Evolutionary conservation across 495 filamentous ascomycete genomes (phyloP).

Genomic region (Geoglossum glabrum): DNA sequence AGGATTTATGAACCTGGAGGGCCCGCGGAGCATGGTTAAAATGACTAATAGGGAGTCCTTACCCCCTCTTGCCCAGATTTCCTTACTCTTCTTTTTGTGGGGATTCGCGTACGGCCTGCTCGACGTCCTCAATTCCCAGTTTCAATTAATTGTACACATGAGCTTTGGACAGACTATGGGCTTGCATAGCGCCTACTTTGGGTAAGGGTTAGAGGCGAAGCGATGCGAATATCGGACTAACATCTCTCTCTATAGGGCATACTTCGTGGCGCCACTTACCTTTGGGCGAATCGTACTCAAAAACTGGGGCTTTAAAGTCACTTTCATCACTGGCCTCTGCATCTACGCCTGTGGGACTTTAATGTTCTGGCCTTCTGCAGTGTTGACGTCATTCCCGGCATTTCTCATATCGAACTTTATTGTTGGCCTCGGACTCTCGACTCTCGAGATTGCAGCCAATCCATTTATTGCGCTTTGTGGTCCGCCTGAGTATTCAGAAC

Average conservation of each 20-base stretch:
- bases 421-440: constrained; percentile 40
- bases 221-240: not conserved
- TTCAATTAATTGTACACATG: constrained; percentile 28
- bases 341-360: constrained; percentile 44
- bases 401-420: constrained; percentile 49
- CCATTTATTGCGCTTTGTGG: constrained; percentile 50
- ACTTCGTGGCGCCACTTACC: constrained; percentile 34
- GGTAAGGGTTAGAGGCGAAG: constrained; percentile 10
- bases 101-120: constrained; percentile 73
- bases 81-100: constrained; percentile 70
- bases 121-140: constrained; percentile 47
- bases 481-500: constrained; percentile 42
- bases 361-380: constrained; percentile 56
- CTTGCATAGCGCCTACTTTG: constrained; percentile 34
- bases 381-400: constrained; percentile 42
- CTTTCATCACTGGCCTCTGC: constrained; percentile 41
- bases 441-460: constrained; percentile 45
- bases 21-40: constrained; percentile 4
- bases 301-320: constrained; percentile 45
- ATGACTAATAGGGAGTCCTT: constrained; percentile 36
- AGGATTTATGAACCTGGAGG: not conserved
- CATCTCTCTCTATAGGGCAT: constrained; percentile 19
- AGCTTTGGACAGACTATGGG: constrained; percentile 25
- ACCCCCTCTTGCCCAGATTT: constrained; percentile 38
- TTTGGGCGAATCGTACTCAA: constrained; percentile 37